Conservation (phyloP, 176 grass and related monocot genomes). For the Lolium perenne region DNA sequence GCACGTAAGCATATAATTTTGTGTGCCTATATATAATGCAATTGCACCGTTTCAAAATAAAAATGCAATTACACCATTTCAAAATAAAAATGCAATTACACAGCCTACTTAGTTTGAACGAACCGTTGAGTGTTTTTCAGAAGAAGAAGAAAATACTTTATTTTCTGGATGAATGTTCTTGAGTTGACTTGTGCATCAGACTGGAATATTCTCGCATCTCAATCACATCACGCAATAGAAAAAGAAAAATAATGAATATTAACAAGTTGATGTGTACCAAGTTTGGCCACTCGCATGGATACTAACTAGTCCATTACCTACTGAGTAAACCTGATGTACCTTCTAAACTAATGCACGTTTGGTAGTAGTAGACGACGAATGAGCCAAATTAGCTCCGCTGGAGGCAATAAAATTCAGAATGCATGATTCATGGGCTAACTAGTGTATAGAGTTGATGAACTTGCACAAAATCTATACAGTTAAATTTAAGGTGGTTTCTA, state of each 20-base stretch:
- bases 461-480: not conserved
- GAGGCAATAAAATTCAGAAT: slow-evolving; percentile 18
- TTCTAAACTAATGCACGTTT: slow-evolving; percentile 32
- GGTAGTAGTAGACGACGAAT: slow-evolving; percentile 13
- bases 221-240: slow-evolving; percentile 14
- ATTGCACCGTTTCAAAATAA: not conserved
- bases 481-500: not conserved
- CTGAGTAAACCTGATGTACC: not conserved
- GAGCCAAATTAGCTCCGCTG: slow-evolving; percentile 15
- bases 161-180: slow-evolving; percentile 26
- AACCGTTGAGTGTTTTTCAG: slow-evolving; percentile 13
- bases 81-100: not conserved
- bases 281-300: slow-evolving; percentile 40
- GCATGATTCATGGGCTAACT: slow-evolving; percentile 30
- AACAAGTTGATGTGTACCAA: slow-evolving; percentile 37
- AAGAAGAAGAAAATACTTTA: not conserved
- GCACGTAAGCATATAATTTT: slow-evolving; percentile 18
- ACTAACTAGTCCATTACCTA: slow-evolving; percentile 24
- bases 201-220: slow-evolving; percentile 51
- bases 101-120: slow-evolving; percentile 31
- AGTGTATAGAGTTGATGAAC: slow-evolving; percentile 7
- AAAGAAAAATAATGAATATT: not conserved
- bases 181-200: slow-evolving; percentile 40
- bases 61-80: not conserved
- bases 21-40: not conserved